Evolutionary conservation across 169 alveolate genomes (phyloP), one percentile per base, ranked within the genome.

Genomic region (Plasmodium malariae): DNA sequence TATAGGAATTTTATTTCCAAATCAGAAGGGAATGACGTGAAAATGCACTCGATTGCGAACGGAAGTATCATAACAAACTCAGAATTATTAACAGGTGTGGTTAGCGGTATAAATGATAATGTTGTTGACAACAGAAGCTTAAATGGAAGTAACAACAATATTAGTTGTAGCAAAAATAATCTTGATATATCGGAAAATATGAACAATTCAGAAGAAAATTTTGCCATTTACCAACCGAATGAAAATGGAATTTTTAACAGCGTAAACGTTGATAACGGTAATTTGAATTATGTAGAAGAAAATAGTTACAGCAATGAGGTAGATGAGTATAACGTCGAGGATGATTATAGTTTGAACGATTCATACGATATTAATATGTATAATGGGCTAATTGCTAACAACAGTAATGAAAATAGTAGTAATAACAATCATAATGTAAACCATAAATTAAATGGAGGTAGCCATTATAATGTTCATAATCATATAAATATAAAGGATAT

Each of bases 401-500:
- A 32, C 55, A n/a, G 11, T 32, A 72, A n/a, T n/a, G n/a, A n/a
- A n/a, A n/a, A n/a, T n/a, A n/a, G n/a, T n/a, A n/a, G n/a, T n/a
- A n/a, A n/a, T n/a, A n/a, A n/a, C n/a, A n/a, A n/a, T n/a, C n/a
- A 51, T 73, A 55, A n/a, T 45, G 30, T 26, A 14, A 55, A 57
- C 9, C 63, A 32, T n/a, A 48, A 55, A 21, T n/a, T 74, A n/a
- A 30, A 37, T 32, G 37, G 59, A n/a, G 37, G 49, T 30, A 63
- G 19, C 26, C 14, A n/a, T 34, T 34, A 63, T 21, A 68, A 24
- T 63, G 19, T 78, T 17, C 45, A 65, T 40, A 78, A 59, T n/a
- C n/a, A n/a, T 34, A 48, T 76, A 62, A 76, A 65, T 45, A 60
- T 60, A 37, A 60, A 49, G 40, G 76, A 76, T 34, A 1, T 54